A percentile compares a stretch with the other conserved stretches of the same genome.
These are phyloP conservation scores for Trifolium repens DNA, from an alignment of 306 rosid species.

Conservation along the genomic window DNA sequence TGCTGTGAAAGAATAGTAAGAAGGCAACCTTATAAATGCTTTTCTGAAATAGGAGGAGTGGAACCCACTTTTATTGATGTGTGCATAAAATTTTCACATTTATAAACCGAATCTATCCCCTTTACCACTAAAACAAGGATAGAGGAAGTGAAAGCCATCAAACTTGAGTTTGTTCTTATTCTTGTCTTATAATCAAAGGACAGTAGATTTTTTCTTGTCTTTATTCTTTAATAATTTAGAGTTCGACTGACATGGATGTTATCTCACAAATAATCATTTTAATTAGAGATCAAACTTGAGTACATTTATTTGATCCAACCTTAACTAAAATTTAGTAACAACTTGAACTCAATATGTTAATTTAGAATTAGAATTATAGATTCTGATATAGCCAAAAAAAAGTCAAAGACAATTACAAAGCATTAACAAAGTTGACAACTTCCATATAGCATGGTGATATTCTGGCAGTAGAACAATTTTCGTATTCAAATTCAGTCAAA, in stretches of 20 bases:
- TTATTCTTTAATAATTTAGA: background rate
- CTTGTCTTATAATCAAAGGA: slow-evolving; percentile 1
- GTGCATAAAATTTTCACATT: background rate
- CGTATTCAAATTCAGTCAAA: background rate
- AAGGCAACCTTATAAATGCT: background rate
- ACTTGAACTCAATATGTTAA: background rate
- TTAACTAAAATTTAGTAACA: background rate
- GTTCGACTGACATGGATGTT: too few relatives aligned
- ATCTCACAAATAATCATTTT: background rate
- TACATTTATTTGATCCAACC: background rate
- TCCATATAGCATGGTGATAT: slow-evolving; percentile 16
- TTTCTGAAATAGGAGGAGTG: background rate
- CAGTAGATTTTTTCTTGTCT: background rate
- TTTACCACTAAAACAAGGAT: background rate
- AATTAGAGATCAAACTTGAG: background rate
- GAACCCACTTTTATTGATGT: background rate
- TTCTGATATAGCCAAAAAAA: background rate
- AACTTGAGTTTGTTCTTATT: slow-evolving; percentile 21
- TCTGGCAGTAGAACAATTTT: background rate
- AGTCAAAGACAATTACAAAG: slow-evolving; percentile 2
- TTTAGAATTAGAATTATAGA: background rate
- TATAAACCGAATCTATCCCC: background rate
- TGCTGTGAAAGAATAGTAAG: background rate
- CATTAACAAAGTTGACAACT: slow-evolving; percentile 6
- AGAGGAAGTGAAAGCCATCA: background rate